Base-by-base conservation (phyloP, 768 basidiomycete species). In the Lactifluus pinguis region DNA sequence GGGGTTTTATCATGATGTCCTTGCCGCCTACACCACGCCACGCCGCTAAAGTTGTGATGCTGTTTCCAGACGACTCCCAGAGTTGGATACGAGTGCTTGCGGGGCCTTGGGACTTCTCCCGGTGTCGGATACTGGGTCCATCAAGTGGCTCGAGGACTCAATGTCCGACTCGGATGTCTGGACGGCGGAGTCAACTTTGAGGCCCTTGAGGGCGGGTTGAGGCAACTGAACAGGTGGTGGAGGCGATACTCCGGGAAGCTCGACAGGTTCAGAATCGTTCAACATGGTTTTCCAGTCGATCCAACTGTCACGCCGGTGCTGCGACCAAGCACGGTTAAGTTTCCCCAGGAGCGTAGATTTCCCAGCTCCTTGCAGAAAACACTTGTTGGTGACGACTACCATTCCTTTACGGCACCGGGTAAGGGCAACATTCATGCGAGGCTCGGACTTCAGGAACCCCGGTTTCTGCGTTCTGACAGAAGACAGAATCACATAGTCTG, bases 401-500 rank as follows among this genome's bases (percentile, higher is more conserved):
- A 82, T 77, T 0, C 79, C 81, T 45, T 66, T 69, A 53, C 71
- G 67, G 66, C 78, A 81, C 21, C 82, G 71, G 11, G 82, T 66
- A 29, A 69, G 64, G 3, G 50, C 58, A 8, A 56, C 82, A 61
- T 83, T 83, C 71, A 79, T 74, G 39, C 82, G 74, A 17, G 78
- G 73, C 29, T 63, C 48, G 1, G 76, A 76, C 4, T 67, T 66
- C 29, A 84, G 70, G 69, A 84, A 84, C 0, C 82, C 82, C 3
- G 76, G 71, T 11, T 56, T 48, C 4, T 66, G 64, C 0, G 81
- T 78, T 29, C 82, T 74, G 6, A 82, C 80, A n/a, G 77, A 71
- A 4, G 81, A 82, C 1, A 83, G 66, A 6, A 83, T 66, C 7
- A 83, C 73, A 59, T 74, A 81, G 42, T 77, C 73, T 5, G 72